A percentile compares a stretch with the other conserved stretches of the same genome.
Evolutionary conservation across 495 filamentous ascomycete genomes (phyloP).

Genomic region (Trichocladium uniseriatum): DNA sequence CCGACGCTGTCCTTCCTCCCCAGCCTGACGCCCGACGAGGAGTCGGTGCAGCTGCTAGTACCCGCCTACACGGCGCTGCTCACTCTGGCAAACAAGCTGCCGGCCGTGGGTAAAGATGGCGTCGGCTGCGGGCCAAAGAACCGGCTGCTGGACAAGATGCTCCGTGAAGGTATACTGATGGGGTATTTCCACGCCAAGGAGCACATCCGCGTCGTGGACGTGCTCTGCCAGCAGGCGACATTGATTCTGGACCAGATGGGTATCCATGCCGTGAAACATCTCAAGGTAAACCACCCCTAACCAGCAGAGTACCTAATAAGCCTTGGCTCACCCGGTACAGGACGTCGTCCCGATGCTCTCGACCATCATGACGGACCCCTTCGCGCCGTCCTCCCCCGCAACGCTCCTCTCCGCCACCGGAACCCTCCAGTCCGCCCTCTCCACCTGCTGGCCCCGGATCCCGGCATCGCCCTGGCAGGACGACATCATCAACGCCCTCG

Average conservation of each 20-base stretch:
- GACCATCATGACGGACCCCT: conserved; percentile 57
- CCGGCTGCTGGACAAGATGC: conserved; percentile 39
- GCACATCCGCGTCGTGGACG: conserved; percentile 39
- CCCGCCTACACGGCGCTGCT: conserved; percentile 61
- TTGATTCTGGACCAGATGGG: conserved; percentile 51
- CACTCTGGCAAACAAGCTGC: conserved; percentile 44
- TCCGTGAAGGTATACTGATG: conserved; percentile 48
- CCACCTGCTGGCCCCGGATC: conserved; percentile 66
- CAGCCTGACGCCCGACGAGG: conserved; percentile 62
- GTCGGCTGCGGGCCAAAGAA: conserved; percentile 18
- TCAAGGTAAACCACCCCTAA: conserved; percentile 41
- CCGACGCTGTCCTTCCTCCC: conserved; percentile 69
- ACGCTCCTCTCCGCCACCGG: conserved; percentile 46
- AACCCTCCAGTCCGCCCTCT: conserved; percentile 50
- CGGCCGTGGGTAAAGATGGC: neutral
- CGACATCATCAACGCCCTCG: conserved; percentile 58
- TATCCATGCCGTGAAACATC: conserved; percentile 62
- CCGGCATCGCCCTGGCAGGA: conserved; percentile 45
- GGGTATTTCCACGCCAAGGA: conserved; percentile 46
- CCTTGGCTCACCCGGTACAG: conserved; percentile 25
- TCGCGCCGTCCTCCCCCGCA: conserved; percentile 48
- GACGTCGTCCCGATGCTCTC: conserved; percentile 61
- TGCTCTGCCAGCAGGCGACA: conserved; percentile 50
- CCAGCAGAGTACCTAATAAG: neutral
- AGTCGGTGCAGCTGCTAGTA: conserved; percentile 55